Base-by-base conservation (phyloP, 108 stramenopile genomes). In the Stephanodiscus triporus region DNA sequence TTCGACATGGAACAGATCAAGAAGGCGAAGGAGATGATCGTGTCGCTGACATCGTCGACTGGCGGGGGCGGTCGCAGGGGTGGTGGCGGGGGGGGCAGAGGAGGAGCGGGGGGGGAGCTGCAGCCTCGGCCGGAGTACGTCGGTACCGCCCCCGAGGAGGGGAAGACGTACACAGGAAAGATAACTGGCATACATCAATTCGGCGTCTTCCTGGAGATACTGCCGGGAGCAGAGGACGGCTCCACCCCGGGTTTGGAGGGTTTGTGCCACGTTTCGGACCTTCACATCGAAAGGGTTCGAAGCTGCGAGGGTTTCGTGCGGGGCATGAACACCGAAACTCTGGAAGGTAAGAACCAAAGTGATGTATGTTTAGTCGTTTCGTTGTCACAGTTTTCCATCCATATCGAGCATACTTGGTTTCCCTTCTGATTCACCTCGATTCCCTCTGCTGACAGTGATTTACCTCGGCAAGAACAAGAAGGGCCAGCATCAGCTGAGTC, bases 211-310 rank as follows among this genome's bases (percentile, higher is more conserved):
- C 38, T 91, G 17, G 90, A 90, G 62, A 83, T 94, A 49, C 55
- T 94, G 72, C 91, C 91, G n/a, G 91, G 89, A 32, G 85, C 91
- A 7, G 91, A 93, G 59, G 91, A 93, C 75, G 89, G 88, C 14
- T 90, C 89, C 5, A 72, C 76, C 26, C 94, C 91, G 10, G 90
- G 89, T 8, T 68, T 90, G 23, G 93, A 94, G 70, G 93, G 90
- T 6, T 82, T 94, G 56, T 89, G 88, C 56, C 94, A 95, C 70
- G 86, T 92, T n/a, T 91, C 90, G 10, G 90, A 94, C 80, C 84
- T 94, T 16, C 89, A 88, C 24, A 63, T 66, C 9, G 90, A 95
- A 38, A 77, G 91, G 49, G 88, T 95, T 6, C 70, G 91, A 51
- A 95, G 88, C 68, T 88, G 87, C 58, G 94, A 92, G 84, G 89